Conservation (phyloP, 768 basidiomycete species). For the Lyophyllum decastes region DNA sequence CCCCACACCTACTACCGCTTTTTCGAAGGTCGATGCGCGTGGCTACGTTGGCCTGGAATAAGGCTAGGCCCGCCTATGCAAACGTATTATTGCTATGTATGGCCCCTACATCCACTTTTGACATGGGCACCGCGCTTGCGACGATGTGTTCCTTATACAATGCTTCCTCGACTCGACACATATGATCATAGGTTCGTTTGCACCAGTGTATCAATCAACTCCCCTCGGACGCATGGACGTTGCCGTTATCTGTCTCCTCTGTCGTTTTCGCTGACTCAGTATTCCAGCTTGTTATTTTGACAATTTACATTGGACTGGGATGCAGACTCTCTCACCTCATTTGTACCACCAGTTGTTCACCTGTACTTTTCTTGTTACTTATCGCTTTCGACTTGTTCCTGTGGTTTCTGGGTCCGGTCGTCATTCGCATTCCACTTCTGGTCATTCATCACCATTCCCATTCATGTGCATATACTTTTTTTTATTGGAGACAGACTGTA, state of each 20-base stretch:
- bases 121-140: slow-evolving; percentile 1
- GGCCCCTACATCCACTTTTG: not conserved
- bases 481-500: slow-evolving; percentile 10
- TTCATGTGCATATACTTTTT: not conserved
- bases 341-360: slow-evolving; percentile 16
- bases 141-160: slow-evolving; percentile 2
- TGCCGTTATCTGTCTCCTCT: slow-evolving; percentile 16
- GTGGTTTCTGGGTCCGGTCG: not conserved
- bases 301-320: slow-evolving; percentile 13
- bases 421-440: slow-evolving; percentile 3
- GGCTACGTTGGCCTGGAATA: slow-evolving; percentile 69
- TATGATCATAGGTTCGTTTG: slow-evolving; percentile 7
- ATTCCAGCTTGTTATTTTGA: slow-evolving; percentile 16
- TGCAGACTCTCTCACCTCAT: slow-evolving; percentile 1
- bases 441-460: not conserved
- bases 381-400: not conserved
- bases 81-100: not conserved
- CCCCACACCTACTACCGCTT: slow-evolving; percentile 77
- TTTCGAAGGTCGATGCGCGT: slow-evolving; percentile 80
- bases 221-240: slow-evolving; percentile 20
- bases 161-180: not conserved
- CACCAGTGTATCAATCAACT: slow-evolving; percentile 20
- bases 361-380: slow-evolving; percentile 23
- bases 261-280: not conserved
- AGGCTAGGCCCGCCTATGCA: slow-evolving; percentile 8